Conservation (phyloP, 1,284 basidiomycete genomes). For the Microbotryum lychnidis-dioicae region DNA sequence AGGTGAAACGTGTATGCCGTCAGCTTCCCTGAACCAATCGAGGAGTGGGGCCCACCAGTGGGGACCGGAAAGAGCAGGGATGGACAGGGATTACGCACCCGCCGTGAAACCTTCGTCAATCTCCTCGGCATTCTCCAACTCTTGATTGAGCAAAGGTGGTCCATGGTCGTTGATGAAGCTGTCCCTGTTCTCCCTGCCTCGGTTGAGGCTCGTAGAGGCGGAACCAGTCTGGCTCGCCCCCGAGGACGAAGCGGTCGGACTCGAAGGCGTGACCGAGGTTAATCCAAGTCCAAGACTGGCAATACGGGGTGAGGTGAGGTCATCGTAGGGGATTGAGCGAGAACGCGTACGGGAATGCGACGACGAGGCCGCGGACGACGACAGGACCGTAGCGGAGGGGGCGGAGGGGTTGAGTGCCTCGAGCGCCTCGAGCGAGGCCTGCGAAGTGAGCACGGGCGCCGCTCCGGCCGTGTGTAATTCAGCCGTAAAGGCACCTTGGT, state of each 20-base stretch:
- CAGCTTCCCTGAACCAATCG: neutral
- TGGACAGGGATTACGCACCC: slow-evolving; percentile 4
- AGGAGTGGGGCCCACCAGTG: neutral
- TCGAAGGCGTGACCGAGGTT: neutral
- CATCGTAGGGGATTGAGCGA: slow-evolving; percentile 11
- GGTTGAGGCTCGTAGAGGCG: neutral
- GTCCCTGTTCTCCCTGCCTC: neutral
- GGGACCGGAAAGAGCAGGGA: neutral
- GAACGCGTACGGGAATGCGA: slow-evolving; percentile 1
- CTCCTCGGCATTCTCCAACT: slow-evolving; percentile 23
- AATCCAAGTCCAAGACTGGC: slow-evolving; percentile 13
- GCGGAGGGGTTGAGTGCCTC: slow-evolving; percentile 9
- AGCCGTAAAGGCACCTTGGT: slow-evolving; percentile 20
- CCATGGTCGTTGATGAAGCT: slow-evolving; percentile 3
- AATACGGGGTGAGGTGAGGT: slow-evolving; percentile 24
- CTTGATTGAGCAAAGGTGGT: slow-evolving; percentile 11
- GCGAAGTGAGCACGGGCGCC: neutral
- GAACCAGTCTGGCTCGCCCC: neutral
- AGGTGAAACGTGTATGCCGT: neutral
- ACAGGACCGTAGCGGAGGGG: neutral
- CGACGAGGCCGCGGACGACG: neutral
- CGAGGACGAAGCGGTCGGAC: neutral
- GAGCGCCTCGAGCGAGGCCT: slow-evolving; percentile 21
- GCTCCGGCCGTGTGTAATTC: slow-evolving; percentile 16
- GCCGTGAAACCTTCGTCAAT: slow-evolving; percentile 26